phyloP scores from a whole-genome alignment of 2,329 filamentous ascomycete species.

The Cladosporium sp. region DNA sequence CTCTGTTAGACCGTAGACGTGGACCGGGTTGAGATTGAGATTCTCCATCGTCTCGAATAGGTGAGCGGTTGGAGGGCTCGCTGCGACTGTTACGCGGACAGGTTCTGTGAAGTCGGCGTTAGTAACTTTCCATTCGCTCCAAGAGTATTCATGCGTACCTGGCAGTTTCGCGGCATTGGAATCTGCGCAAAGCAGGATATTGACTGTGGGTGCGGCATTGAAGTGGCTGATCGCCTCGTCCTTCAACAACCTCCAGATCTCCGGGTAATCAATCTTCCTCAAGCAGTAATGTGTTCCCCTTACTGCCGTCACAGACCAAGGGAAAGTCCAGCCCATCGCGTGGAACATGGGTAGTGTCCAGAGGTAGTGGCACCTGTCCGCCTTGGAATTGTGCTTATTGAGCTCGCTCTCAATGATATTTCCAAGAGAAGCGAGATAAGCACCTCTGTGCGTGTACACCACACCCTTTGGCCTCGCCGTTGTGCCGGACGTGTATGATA shows the following conservation, averaged over 20 bases:
- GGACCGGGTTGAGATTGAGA: conserved; percentile 83
- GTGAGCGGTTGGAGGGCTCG: conserved; percentile 81
- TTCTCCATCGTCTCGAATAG: conserved; percentile 89
- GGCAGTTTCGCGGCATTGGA: conserved; percentile 68
- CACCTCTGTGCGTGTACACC: conserved; percentile 82
- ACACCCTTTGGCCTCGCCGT: conserved; percentile 91
- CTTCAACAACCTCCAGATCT: conserved; percentile 87
- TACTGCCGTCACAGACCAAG: conserved; percentile 76
- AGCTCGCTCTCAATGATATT: conserved; percentile 88
- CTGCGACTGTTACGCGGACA: conserved; percentile 87
- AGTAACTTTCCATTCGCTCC: neutral
- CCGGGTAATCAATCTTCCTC: conserved; percentile 87
- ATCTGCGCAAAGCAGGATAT: conserved; percentile 82
- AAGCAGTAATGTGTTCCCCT: conserved; percentile 93
- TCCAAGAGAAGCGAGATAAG: conserved; percentile 76
- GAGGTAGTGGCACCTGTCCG: conserved; percentile 53
- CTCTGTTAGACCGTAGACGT: conserved; percentile 84
- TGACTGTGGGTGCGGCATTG: conserved; percentile 93
- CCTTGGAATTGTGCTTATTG: conserved; percentile 45
- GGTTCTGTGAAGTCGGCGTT: conserved; percentile 47
- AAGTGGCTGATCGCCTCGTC: conserved; percentile 89
- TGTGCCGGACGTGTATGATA: conserved; percentile 92
- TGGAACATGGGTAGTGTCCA: conserved; percentile 48
- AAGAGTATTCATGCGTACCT: conserved; percentile 46
- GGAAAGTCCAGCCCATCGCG: conserved; percentile 49